A percentile compares a stretch with the other conserved stretches of the same genome.
Evolutionary conservation across 1,284 basidiomycete species (phyloP).

Genomic region (Melampsora abietis-canadensis): DNA sequence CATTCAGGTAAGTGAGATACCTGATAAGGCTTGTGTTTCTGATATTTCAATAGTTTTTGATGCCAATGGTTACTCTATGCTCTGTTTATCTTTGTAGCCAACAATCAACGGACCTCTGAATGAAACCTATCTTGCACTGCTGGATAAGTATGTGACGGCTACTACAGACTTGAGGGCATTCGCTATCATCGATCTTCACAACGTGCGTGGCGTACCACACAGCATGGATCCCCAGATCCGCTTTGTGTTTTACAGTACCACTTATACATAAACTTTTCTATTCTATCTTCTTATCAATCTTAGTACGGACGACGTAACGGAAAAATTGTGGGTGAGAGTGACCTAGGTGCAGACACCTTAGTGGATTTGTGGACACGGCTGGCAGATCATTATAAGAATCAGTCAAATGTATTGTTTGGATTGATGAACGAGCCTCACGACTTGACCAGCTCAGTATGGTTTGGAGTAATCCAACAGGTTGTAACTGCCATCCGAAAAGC

Average conservation of each 20-base stretch:
- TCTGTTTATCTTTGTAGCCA: neutral
- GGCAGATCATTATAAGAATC: conserved; percentile 6
- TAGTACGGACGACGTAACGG: conserved; percentile 4
- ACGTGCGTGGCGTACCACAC: conserved; percentile 1
- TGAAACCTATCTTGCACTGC: neutral
- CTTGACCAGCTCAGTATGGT: conserved; percentile 6
- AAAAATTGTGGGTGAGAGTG: neutral
- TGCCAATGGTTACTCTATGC: neutral
- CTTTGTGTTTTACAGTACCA: too few species aligned
- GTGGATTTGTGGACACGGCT: conserved; percentile 14
- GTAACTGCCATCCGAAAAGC: conserved; percentile 11
- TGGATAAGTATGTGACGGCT: neutral
- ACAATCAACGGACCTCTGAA: conserved; percentile 4
- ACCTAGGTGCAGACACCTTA: neutral
- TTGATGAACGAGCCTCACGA: conserved; percentile 35
- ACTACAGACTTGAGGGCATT: conserved; percentile 1
- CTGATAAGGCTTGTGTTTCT: neutral
- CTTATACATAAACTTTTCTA: neutral
- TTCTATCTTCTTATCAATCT: neutral
- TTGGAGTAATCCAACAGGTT: neutral
- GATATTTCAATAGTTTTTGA: neutral
- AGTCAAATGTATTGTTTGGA: conserved; percentile 7
- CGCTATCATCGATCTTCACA: conserved; percentile 23
- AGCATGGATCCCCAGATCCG: too few species aligned
- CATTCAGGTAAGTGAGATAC: conserved; percentile 4